Evolutionary conservation across 495 filamentous ascomycete species (phyloP).

Genomic region (Aspergillus bridgeri): DNA sequence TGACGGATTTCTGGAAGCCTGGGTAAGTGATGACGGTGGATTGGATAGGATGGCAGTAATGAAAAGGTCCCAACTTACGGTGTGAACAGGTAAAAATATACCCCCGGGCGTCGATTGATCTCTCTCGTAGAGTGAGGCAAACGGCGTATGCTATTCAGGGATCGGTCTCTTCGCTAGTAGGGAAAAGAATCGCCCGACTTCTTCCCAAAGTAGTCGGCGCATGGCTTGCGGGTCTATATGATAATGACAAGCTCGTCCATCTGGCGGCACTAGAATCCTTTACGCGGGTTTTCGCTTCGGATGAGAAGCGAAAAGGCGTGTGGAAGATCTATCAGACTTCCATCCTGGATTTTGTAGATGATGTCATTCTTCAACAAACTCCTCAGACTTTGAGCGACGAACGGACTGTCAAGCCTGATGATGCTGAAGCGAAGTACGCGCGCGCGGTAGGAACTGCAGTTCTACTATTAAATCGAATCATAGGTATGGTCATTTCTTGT

Average conservation of each 20-base stretch:
- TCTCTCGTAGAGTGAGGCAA: slow-evolving; percentile 81
- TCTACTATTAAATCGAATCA: slow-evolving; percentile 41
- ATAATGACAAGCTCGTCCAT: slow-evolving; percentile 71
- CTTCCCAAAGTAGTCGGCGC: slow-evolving; percentile 73
- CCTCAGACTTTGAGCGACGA: slow-evolving; percentile 81
- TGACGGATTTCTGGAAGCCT: slow-evolving; percentile 75
- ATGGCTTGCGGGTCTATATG: slow-evolving; percentile 86
- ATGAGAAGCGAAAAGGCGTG: slow-evolving; percentile 70
- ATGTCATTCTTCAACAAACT: slow-evolving; percentile 73
- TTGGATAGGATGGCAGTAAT: slow-evolving; percentile 7
- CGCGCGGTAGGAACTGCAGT: slow-evolving; percentile 66
- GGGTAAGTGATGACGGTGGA: slow-evolving; percentile 58
- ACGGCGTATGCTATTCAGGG: slow-evolving; percentile 74
- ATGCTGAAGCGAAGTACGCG: slow-evolving; percentile 77
- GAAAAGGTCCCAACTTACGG: slow-evolving; percentile 18
- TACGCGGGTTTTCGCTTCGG: slow-evolving; percentile 65
- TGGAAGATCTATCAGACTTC: slow-evolving; percentile 72
- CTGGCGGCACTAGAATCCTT: slow-evolving; percentile 73
- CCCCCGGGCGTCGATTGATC: slow-evolving; percentile 83
- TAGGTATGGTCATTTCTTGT: slow-evolving; percentile 32
- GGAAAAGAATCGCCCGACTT: slow-evolving; percentile 75
- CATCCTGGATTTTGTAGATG: slow-evolving; percentile 75
- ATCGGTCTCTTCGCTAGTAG: slow-evolving; percentile 63
- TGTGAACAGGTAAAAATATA: slow-evolving; percentile 72
- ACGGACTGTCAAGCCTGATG: slow-evolving; percentile 75